Base-by-base conservation (phyloP, 1,284 basidiomycete species). In the Moesziomyces aphidis region DNA sequence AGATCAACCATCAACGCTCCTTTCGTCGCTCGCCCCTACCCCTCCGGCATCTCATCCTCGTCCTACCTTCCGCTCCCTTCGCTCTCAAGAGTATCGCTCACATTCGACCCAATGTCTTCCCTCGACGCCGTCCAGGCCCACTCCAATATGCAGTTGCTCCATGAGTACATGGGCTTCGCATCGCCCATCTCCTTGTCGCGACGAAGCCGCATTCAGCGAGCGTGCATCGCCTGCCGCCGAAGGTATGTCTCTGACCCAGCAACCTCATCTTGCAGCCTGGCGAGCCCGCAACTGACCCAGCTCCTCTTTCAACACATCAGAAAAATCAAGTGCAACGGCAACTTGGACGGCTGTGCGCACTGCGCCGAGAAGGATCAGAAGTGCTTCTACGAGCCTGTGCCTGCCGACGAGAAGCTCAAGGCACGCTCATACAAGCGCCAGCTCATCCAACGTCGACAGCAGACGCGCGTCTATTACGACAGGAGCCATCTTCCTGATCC, bases 321-420 rank as follows among this genome's bases (percentile, higher is more conserved):
- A 21, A 63, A 52, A 43, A 63, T 63, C 44, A 55, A 56, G 23
- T 63, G 61, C 49, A 52, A 46, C 49, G 61, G 61, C 22, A 42
- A 63, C 23, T n/a, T 48, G 31, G 45, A 52, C 7, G 54, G 61
- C 2, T 63, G 61, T n/a, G 43, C 47, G 3, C 55, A 57, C 19
- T 63, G 61, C 44, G 21, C 21, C 11, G 49, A 56, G 22, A 57
- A 45, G 44, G 54, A 47, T 15, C 61, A 47, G 15, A 46, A 45
- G 9, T 63, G 61, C 28, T 39, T 44, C 10, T 63, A 63, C 43
- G 61, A 63, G 45, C 24, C 61, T 21, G 61, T 63, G 10, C 17
- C 61, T n/a, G 61, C 56, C 23, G 53, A 52, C n/a, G 61, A 63
- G 15, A 63, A 63, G 61, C 54, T 56, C 61, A 63, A 57, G 36